Base-by-base conservation (phyloP, 192 early-diverging fungal genomes). In the Globomyces pollinis-pini region DNA sequence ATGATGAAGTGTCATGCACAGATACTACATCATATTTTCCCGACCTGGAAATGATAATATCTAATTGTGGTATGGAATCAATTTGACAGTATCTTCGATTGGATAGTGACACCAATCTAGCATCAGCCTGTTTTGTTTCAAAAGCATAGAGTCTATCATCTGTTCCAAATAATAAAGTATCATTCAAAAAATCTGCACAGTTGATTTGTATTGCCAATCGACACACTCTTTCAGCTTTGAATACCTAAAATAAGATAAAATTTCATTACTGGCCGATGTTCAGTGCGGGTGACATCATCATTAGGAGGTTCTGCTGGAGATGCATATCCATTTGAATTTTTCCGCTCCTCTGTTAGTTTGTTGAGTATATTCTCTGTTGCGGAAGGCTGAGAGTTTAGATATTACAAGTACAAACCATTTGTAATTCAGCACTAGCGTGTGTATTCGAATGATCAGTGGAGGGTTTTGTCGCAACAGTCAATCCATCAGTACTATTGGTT, bases 101-200 rank as follows among this genome's bases (percentile, higher is more conserved):
- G 1, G 79, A 82, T 0, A 82, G 52, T 23, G 66, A 64, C 5
- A 71, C 70, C 52, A 81, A 60, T 38, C 66, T 62, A 13, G 64
- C 38, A 35, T 76, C 63, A 20, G 33, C 52, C 39, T 61, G 66
- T 38, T 64, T 72, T 16, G 68, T 69, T 26, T 79, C 74, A 45
- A 75, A 77, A 2, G 69, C 68, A 42, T 71, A 82, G 18, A 82
- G 66, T 6, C 80, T 78, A 41, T 82, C 67, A 31, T 81, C 73
- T 6, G 74, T 81, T 5, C 80, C 80, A 60, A 82, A 70, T 7
- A 82, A 57, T 18, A 82, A 61, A 18, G 71, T 68, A 31, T 79
- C 68, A 15, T 26, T 26, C 12, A 77, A 34, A n/a, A 63, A 68
- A 31, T 80, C 78, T 0, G 78, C 76, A 36, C 78, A 80, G 36